A percentile compares a stretch with the other conserved stretches of the same genome.
Conservation (phyloP, 2,329 filamentous ascomycete genomes). For the Keithomyces neogunnii region DNA sequence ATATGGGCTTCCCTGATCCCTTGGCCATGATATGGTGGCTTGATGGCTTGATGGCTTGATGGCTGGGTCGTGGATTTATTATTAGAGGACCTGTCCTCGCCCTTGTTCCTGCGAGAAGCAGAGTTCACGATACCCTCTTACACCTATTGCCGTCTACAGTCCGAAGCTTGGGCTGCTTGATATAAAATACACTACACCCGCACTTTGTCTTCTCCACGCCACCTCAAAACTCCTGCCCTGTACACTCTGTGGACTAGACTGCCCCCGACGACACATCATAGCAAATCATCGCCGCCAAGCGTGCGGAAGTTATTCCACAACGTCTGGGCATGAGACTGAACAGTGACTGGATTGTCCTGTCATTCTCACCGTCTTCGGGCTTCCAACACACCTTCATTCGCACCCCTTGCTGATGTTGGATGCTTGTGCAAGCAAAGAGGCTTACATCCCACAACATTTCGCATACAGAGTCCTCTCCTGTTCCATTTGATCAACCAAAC, state of each 20-base stretch:
- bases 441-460: conserved; percentile 16
- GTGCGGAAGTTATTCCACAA: not conserved
- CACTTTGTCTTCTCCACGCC: not conserved
- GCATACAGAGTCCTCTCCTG: conserved; percentile 19
- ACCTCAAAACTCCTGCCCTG: not conserved
- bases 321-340: not conserved
- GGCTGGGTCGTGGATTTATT: conserved; percentile 3
- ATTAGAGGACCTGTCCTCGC: conserved; percentile 6
- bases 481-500: conserved; percentile 4
- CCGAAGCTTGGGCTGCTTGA: not conserved
- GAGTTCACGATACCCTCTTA: not conserved
- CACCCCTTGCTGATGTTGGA: conserved; percentile 10
- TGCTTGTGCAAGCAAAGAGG: conserved; percentile 12
- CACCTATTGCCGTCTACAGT: not conserved
- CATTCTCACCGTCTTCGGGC: not conserved
- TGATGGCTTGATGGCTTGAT: not conserved
- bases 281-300: not conserved
- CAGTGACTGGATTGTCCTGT: not conserved
- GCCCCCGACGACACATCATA: too few relatives aligned
- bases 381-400: not conserved
- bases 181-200: not conserved
- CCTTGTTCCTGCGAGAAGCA: not conserved
- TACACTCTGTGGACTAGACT: not conserved
- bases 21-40: not conserved
- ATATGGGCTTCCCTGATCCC: conserved; percentile 4